Evolutionary conservation across 2,329 filamentous ascomycete genomes (phyloP), one percentile per base, ranked within the genome.

Genomic region (Phialemoniopsis sp.): DNA sequence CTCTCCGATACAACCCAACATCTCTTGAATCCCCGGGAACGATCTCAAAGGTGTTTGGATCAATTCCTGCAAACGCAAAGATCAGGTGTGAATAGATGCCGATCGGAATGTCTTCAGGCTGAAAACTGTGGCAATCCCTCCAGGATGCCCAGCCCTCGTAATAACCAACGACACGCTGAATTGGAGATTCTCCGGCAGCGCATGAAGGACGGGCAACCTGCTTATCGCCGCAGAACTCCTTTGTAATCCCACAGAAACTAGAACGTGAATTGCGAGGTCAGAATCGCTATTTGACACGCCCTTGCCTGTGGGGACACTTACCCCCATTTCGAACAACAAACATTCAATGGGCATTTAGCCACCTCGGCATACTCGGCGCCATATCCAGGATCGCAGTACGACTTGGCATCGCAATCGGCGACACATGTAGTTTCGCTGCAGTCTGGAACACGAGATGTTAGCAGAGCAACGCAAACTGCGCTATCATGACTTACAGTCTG

Each of bases 241-340:
- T 29, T 3, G 54, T 56, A 8, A 41, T 55, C 26, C 56, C 58
- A 29, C 21, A 26, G 21, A 26, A 26, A 10, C 21, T 10, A 26
- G 10, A 26, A n/a, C n/a, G n/a, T n/a, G n/a, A n/a, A n/a, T n/a
- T n/a, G n/a, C n/a, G n/a, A n/a, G n/a, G n/a, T n/a, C n/a, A n/a
- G n/a, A n/a, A n/a, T n/a, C n/a, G n/a, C n/a, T n/a, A n/a, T n/a
- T n/a, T n/a, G 60, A 66, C 33, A 59, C 63, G 4, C 63, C 58
- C n/a, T n/a, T n/a, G n/a, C n/a, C n/a, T n/a, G n/a, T n/a, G n/a
- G n/a, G n/a, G n/a, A n/a, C n/a, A n/a, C n/a, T n/a, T n/a, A 16
- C 41, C n/a, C n/a, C n/a, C n/a, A 58, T 12, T 56, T 39, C 15
- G 44, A 51, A 33, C 62, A 65, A 48, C 63, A 66, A 1, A 64